Base-by-base conservation (phyloP, 1,284 basidiomycete genomes). In the Leucoagaricus sp. region DNA sequence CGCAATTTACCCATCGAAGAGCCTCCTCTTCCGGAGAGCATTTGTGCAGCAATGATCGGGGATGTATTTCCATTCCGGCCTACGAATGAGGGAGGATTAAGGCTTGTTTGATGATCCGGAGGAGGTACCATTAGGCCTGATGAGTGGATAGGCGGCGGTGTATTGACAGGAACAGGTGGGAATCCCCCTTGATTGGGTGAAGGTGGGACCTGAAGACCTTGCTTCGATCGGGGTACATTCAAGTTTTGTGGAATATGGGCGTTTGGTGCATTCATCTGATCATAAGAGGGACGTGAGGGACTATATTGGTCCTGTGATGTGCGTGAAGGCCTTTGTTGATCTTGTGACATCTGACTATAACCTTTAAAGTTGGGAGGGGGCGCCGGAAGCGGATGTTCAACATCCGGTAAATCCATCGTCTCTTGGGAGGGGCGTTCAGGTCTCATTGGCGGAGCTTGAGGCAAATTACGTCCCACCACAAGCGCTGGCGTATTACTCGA, bases 1-100 rank as follows among this genome's bases (percentile, higher is more conserved):
- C 80, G 77, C 49, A 86, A 71, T 34, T 76, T 74, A 61, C 80
- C 79, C 40, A 79, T 52, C 15, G 64, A 63, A 10, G 68, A 64
- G 19, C 64, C 65, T 8, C 66, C 62, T 62, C 66, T 67, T 26
- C 60, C 61, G 28, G 68, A 67, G 38, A 69, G 69, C 71, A 72
- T 74, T 53, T 70, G 68, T 12, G 71, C 65, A 17, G 68, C 68
- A 40, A 72, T 60, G 31, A 73, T 75, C n/a, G 74, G 73, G 19
- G 65, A 64, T 19, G 58, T 59, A 40, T 67, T 69, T 28, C 57
- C 54, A 50, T 58, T 61, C 29, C 64, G 55, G 44, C 62, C 63
- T 38, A 58, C 57, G 49, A 58, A 63, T 36, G 60, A 56, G n/a
- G 67, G 67, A 3, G 64, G 58, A 42, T 60, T 58, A 10, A 69